These are phyloP conservation scores for Dryas integrifolia DNA, from an alignment of 331 rosid genomes.

Conservation along the genomic window DNA sequence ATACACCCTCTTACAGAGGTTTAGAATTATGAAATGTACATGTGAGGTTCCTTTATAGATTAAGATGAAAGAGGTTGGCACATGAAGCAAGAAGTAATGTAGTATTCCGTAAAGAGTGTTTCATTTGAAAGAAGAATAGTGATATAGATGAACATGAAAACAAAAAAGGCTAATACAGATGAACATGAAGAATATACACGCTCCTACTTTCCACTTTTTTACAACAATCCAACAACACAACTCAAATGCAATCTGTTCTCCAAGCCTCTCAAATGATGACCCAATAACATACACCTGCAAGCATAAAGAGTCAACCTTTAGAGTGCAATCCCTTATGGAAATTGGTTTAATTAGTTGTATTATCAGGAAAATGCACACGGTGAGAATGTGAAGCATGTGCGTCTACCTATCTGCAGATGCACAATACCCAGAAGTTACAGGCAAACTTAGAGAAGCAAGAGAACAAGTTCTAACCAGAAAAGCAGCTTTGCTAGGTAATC, in stretches of 20 bases:
- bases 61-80: background rate
- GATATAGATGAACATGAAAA: constrained; percentile 16
- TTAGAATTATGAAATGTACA: background rate
- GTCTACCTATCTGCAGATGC: background rate
- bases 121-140: constrained; percentile 18
- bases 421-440: constrained; percentile 6
- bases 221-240: constrained; percentile 86
- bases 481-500: constrained; percentile 95
- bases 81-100: background rate
- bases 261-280: constrained; percentile 96
- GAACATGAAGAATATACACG: constrained; percentile 62
- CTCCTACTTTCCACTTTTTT: constrained; percentile 40
- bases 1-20: background rate
- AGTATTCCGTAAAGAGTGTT: constrained; percentile 29
- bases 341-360: background rate
- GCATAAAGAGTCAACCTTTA: background rate
- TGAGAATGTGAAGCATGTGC: background rate
- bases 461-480: constrained; percentile 73
- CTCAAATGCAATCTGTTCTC: constrained; percentile 90
- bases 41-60: too few species aligned
- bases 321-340: constrained; percentile 2
- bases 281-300: constrained; percentile 96
- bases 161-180: constrained; percentile 21
- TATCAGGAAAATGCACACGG: background rate
- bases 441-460: background rate